Evolutionary conservation across 2,329 filamentous ascomycete species (phyloP), one percentile per base, ranked within the genome.

Genomic region (Aspergillus quadrilineatus): DNA sequence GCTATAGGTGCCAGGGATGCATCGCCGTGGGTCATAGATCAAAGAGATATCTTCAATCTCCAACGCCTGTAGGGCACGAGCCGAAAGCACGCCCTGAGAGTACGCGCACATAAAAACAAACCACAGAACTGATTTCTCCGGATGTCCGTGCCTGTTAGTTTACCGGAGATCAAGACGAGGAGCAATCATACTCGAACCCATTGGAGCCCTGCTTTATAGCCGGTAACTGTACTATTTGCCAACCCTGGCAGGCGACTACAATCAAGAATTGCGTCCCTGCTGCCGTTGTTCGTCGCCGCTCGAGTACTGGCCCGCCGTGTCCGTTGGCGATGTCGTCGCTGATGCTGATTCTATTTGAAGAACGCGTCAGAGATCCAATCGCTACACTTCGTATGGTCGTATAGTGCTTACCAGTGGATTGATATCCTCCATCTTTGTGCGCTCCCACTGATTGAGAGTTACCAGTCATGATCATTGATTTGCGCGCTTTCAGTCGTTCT

Each of bases 401-500:
- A 37, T 14, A 36, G 42, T 34, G 48, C 59, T 63, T 56, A 67
- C 63, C 61, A 52, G 56, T 50, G 44, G 62, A 57, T 57, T 64
- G 60, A 45, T 65, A 65, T 29, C 59, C 61, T 29, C 57, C 58
- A 14, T 61, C 60, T 44, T 50, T 60, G 43, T 57, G 61, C 29
- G 48, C 58, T 29, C 47, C 46, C 49, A 54, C 22, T 15, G 59
- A 51, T 55, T 55, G 45, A 47, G 36, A 12, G 57, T 34, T 63
- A 50, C 53, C 62, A 41, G 55, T 57, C 51, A 53, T 29, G 15
- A 57, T 53, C 28, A 61, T 48, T 9, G 64, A 59, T 58, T 67
- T 56, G 43, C 66, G 66, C 51, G 65, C 60, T 77, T 79, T 84
- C 52, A 97, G 82, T 44, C 88, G 88, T 65, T 89, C 83, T 76